A percentile compares a stretch with the other conserved stretches of the same genome.
phyloP scores from a whole-genome alignment of 768 basidiomycete genomes.

The Xerocomellus intermedius region DNA sequence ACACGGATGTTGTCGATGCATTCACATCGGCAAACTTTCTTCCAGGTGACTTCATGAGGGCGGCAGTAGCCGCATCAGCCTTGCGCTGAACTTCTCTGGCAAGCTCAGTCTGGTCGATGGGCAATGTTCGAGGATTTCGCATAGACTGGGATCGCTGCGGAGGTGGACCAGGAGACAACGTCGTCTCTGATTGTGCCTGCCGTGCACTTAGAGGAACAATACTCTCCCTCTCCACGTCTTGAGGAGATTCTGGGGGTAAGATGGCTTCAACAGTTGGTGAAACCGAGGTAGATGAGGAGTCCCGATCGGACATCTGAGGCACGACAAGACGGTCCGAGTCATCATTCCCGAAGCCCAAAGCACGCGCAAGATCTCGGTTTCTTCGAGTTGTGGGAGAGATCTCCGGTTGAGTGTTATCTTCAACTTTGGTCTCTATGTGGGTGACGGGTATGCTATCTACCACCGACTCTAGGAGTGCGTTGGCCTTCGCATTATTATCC shows the following conservation, averaged over 20 bases:
- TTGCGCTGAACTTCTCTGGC: slow-evolving; percentile 65
- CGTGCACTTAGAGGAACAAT: slow-evolving; percentile 1
- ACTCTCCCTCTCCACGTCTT: slow-evolving; percentile 20
- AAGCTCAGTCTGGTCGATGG: slow-evolving; percentile 54
- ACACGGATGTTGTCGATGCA: slow-evolving; percentile 39
- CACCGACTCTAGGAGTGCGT: slow-evolving; percentile 64
- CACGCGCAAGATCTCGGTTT: slow-evolving; percentile 74
- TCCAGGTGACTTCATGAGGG: slow-evolving; percentile 51
- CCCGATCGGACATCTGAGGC: slow-evolving; percentile 23
- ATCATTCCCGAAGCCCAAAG: slow-evolving; percentile 59
- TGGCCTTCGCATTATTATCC: slow-evolving; percentile 60
- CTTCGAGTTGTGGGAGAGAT: slow-evolving; percentile 56
- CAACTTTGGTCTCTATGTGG: slow-evolving; percentile 28
- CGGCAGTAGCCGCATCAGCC: slow-evolving; percentile 63
- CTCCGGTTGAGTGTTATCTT: slow-evolving; percentile 31
- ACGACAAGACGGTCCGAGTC: slow-evolving; percentile 29
- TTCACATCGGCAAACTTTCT: slow-evolving; percentile 42
- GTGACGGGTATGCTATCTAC: slow-evolving; percentile 50
- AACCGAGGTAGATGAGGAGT: slow-evolving; percentile 29
- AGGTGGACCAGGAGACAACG: slow-evolving; percentile 16
- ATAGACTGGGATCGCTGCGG: slow-evolving; percentile 36
- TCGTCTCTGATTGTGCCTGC: neutral
- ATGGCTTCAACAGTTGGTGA: slow-evolving; percentile 37
- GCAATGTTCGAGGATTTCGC: slow-evolving; percentile 38
- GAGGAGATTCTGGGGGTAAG: slow-evolving; percentile 22